Evolutionary conservation across 148 eudicot species (phyloP), one percentile per base, ranked within the genome.

Genomic region (Persicaria maculosa): DNA sequence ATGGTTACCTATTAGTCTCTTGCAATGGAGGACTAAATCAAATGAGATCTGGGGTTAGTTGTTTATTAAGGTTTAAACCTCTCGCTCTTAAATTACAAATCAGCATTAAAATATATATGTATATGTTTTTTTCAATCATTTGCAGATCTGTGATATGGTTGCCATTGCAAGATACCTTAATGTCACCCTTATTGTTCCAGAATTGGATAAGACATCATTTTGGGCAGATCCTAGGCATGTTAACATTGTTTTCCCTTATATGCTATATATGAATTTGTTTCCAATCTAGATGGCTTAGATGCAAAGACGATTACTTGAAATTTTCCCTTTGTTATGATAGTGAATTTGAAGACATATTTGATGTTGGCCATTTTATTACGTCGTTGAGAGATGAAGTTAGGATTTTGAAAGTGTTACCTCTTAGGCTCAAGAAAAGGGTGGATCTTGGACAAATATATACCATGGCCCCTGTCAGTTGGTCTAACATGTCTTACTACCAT

Each of bases 11-110:
- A 57, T 85, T 94, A 97, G 93, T 94, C 83, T 94, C 98, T n/a
- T 94, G 98, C 88, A 94, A 94, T 82, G 98, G 98, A 82, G 98
- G 98, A 77, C 98, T 94, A 75, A 94, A 94, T 83, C 98, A 94
- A 80, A 94, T 94, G 98, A 89, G 98, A 73, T 85, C 98, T 71
- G 98, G 96, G 58, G 98, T 94, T 80, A 88, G 97, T 90, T 40
- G 36, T 47, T 67, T 11, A 9, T 73, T 59, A 54, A 72, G 68
- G 50, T 48, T 64, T 43, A 9, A 22, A 22, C 25, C 25, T 0
- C 40, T 31, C 40, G 0, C 3, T 31, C 40, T 31, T 31, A 31
- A 1, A 31, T 31, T 31, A 31, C 3, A 31, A 31, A 31, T 31
- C 40, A 31, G 40, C 40, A 31, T 31, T 31, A 31, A 31, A 31